A percentile compares a stretch with the other conserved stretches of the same genome.
phyloP scores from a whole-genome alignment of 2,329 filamentous ascomycete genomes.

The Aureobasidium sp. region DNA sequence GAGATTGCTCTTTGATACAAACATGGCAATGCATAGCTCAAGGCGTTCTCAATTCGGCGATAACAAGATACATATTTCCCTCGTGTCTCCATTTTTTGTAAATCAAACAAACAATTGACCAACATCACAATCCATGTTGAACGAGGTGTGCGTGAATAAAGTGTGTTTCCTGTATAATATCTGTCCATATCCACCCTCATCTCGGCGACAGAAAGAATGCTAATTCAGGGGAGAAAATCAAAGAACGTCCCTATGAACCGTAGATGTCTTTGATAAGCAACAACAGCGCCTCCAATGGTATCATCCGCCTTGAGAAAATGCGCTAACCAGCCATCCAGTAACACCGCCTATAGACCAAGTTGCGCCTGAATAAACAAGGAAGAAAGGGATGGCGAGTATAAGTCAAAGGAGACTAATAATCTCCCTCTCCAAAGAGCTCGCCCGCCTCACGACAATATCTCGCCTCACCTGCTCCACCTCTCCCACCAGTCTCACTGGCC shows the following conservation, averaged over 20 bases:
- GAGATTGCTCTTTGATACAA: neutral
- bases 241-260: neutral
- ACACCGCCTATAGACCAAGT: neutral
- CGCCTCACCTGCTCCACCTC: slow-evolving; percentile 52
- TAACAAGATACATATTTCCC: neutral
- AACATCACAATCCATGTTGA: neutral
- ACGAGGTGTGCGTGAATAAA: neutral
- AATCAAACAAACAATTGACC: neutral
- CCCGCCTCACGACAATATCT: slow-evolving; percentile 90
- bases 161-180: neutral
- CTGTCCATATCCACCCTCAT: neutral
- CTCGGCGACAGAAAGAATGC: neutral
- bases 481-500: slow-evolving; percentile 74
- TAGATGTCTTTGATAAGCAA: neutral
- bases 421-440: slow-evolving; percentile 68
- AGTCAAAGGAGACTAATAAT: slow-evolving; percentile 6
- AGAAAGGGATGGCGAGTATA: neutral
- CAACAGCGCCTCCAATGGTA: neutral
- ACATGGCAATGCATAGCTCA: slow-evolving; percentile 9
- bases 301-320: neutral
- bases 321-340: neutral
- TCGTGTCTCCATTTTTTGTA: neutral
- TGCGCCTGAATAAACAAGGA: neutral
- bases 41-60: neutral
- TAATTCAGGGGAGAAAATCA: neutral